Evolutionary conservation across 2,329 filamentous ascomycete genomes (phyloP), one percentile per base, ranked within the genome.

Genomic region (Pyrenophora teres): DNA sequence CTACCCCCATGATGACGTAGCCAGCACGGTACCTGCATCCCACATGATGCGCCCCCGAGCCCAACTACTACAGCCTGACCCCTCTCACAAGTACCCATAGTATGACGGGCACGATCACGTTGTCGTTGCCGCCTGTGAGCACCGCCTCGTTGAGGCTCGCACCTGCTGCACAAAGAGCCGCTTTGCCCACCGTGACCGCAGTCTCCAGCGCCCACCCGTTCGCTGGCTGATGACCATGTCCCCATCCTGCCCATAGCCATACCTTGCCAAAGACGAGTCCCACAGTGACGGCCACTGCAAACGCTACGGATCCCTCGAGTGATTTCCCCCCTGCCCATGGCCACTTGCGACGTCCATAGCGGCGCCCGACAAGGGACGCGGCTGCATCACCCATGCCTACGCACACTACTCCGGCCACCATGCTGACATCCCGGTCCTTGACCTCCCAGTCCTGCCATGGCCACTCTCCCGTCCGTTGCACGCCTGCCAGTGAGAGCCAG

Each of bases 281-380:
- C 4, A 82, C 58, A 44, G 87, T 88, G 4, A 97, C 94, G 3
- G 91, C 92, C 4, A 78, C 74, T 1, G 87, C 88, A 74, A 99
- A 97, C 0, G 94, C 94, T 6, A 87, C 59, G 48, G 81, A 85
- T 12, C 94, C 94, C 74, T 99, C 93, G 1, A 99, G 80, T 57
- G 91, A 96, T 80, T 99, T 99, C 12, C 92, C 93, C 3, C 94
- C 94, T 12, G 91, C 90, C 94, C 94, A 99, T 19, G 92, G 82
- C 94, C 94, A 99, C 78, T 97, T 97, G 30, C 84, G 82, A 23
- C 86, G 86, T 3, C 94, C 94, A 70, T 87, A 96, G 15, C 93
- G 85, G 30, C 94, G 83, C 0, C 94, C 94, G 45, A 97, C 87
- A 1, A 99, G 81, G 12, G 89, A 95, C 1, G 94, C 94, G 0